A percentile compares a stretch with the other conserved stretches of the same genome.
Conservation (phyloP, 164 flowering plant genomes). For the Houttuynia cordata region DNA sequence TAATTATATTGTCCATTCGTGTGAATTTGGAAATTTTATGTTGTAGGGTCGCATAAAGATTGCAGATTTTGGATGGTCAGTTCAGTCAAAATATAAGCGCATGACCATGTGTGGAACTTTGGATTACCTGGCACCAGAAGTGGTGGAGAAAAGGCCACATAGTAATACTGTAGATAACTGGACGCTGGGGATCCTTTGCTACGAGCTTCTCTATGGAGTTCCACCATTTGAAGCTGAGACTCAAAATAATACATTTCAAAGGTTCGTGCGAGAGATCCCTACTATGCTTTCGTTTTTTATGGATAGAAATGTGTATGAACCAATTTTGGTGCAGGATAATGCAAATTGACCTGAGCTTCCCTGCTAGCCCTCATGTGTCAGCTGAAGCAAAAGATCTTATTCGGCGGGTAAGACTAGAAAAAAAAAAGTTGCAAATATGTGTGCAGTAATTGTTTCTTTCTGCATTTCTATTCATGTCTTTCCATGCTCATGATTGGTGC, state of each 20-base stretch:
- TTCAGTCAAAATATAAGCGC: slow-evolving; percentile 74
- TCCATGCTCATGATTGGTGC: slow-evolving; percentile 10
- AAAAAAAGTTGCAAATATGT: not conserved
- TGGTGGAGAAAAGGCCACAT: slow-evolving; percentile 80
- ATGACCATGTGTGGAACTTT: slow-evolving; percentile 93
- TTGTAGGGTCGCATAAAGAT: slow-evolving; percentile 80
- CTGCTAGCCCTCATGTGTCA: slow-evolving; percentile 47
- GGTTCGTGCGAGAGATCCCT: slow-evolving; percentile 20
- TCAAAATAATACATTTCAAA: slow-evolving; percentile 59
- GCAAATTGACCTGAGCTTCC: slow-evolving; percentile 71
- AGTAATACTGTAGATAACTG: slow-evolving; percentile 87
- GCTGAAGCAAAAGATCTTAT: slow-evolving; percentile 68
- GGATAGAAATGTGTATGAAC: not conserved
- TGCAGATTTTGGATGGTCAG: slow-evolving; percentile 99
- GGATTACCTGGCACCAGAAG: slow-evolving; percentile 94
- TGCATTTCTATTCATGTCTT: too few relatives aligned
- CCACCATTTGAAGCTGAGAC: slow-evolving; percentile 92
- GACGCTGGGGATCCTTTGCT: slow-evolving; percentile 89
- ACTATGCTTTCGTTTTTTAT: not conserved
- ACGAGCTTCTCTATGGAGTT: slow-evolving; percentile 78
- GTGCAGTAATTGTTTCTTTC: too few relatives aligned
- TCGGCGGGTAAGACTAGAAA: slow-evolving; percentile 23
- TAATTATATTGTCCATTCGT: too few relatives aligned
- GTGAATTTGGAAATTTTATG: not conserved
- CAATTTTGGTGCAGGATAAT: slow-evolving; percentile 41